These are phyloP conservation scores for Evernia prunastri DNA, from an alignment of 495 filamentous ascomycete genomes.

Conservation along the genomic window DNA sequence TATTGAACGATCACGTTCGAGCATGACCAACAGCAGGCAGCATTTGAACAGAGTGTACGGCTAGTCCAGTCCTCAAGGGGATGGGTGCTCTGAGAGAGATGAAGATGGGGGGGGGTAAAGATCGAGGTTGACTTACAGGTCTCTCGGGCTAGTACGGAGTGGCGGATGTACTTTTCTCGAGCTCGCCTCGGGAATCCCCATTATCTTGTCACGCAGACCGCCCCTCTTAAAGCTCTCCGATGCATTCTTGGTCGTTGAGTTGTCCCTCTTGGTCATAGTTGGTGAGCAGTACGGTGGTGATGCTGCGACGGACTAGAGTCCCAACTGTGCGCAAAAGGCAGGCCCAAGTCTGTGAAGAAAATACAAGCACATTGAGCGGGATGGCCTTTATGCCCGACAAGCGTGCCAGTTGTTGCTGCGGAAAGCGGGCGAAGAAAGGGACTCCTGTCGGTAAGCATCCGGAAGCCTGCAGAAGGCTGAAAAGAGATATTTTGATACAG, in stretches of 20 bases:
- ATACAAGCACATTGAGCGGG: slow-evolving; percentile 18
- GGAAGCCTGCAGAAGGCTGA: background rate
- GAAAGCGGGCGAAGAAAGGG: slow-evolving; percentile 14
- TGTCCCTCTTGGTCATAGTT: slow-evolving; percentile 26
- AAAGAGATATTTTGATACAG: background rate
- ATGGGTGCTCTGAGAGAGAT: background rate
- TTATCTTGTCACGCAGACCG: slow-evolving; percentile 41
- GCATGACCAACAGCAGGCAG: background rate
- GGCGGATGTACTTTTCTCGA: slow-evolving; percentile 18
- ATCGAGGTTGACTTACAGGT: slow-evolving; percentile 35
- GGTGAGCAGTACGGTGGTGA: slow-evolving; percentile 9
- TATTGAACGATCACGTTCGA: too few species aligned
- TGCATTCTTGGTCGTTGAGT: slow-evolving; percentile 32
- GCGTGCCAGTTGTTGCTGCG: slow-evolving; percentile 19
- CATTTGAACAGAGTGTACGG: background rate
- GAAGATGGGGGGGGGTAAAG: background rate
- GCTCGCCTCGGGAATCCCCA: slow-evolving; percentile 29
- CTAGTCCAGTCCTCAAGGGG: background rate
- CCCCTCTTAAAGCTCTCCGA: slow-evolving; percentile 40
- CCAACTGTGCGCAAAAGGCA: slow-evolving; percentile 10
- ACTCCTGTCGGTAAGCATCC: slow-evolving; percentile 4
- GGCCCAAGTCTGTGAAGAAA: slow-evolving; percentile 14
- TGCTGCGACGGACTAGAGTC: slow-evolving; percentile 2
- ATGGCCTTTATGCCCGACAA: slow-evolving; percentile 19
- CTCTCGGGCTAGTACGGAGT: slow-evolving; percentile 29